Base-by-base conservation (phyloP, 176 grass and related monocot genomes). In the Bothriochloa decipiens region DNA sequence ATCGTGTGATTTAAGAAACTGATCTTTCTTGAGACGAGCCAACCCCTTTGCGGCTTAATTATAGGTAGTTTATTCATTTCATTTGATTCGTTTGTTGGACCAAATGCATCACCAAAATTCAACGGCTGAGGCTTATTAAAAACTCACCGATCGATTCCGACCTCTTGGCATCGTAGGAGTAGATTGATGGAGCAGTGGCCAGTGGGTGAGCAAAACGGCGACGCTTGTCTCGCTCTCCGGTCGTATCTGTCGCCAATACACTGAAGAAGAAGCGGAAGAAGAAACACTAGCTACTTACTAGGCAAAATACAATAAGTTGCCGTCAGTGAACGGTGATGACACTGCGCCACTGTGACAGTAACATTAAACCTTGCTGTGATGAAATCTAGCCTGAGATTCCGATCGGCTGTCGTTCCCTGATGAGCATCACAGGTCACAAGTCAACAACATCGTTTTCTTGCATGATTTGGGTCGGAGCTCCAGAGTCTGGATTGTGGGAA, bases 51-150 rank as follows among this genome's bases (percentile, higher is more conserved):
- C 63, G 42, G 49, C 6, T 28, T 11, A 27, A 6, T 28, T 4
- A 13, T 11, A 45, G 5, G 0, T 29, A 29, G 26, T 65, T 65
- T 65, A 65, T 11, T 15, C 3, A 27, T n/a, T n/a, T 58, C 81
- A 18, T 70, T 53, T 82, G 72, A 86, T 77, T 82, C 25, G 32
- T 45, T 74, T 52, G 64, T 77, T 82, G 42, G 78, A 89, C 52
- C 65, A 77, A 33, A 71, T 77, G 40, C 55, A 29, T 25, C 11
- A 10, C 33, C 7, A 11, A 39, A 61, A 23, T 70, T 85, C 82
- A 62, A 84, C 71, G 1, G 2, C 2, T 35, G 23, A 63, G 45
- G 16, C 2, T 26, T 39, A 52, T 77, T 71, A 32, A 52, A 12
- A 71, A 78, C 53, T 45, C 41, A 12, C 53, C 26, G 65, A 81